These are phyloP conservation scores for Creolimax fragrantissima DNA, from an alignment of 78 protist species.

Conservation along the genomic window DNA sequence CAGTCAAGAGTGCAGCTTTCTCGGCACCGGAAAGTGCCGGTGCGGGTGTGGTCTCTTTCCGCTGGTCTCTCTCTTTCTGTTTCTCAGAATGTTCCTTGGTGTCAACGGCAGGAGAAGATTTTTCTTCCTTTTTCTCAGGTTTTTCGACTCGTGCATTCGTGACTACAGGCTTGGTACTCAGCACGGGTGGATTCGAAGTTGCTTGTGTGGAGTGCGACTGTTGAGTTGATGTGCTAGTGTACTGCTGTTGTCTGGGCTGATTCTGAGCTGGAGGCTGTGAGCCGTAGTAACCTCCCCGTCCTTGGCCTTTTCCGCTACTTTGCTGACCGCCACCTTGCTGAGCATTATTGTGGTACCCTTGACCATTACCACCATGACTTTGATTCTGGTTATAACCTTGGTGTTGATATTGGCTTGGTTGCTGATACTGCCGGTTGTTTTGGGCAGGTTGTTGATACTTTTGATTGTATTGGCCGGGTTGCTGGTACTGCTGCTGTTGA, in stretches of 20 bases:
- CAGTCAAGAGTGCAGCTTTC: neutral
- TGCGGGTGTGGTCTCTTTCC: neutral
- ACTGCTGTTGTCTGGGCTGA: neutral
- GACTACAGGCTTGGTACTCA: neutral
- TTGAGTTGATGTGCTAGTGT: no score
- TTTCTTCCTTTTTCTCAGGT: neutral
- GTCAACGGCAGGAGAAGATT: neutral
- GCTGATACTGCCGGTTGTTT: neutral
- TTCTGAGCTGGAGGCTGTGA: neutral
- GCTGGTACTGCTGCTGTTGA: neutral
- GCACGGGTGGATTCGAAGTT: neutral
- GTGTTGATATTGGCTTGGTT: neutral
- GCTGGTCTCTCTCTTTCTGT: neutral
- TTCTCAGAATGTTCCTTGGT: neutral
- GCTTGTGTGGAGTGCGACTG: no score
- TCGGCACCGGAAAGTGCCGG: neutral
- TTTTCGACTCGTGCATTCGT: neutral
- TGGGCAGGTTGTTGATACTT: neutral
- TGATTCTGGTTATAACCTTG: neutral
- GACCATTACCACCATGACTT: neutral
- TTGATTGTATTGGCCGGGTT: neutral
- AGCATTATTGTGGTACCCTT: neutral
- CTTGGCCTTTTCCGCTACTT: neutral
- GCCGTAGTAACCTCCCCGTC: neutral
- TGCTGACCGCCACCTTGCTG: neutral